Conservation (phyloP, 83 land plant genomes). For the Isoetes engelmannii region DNA sequence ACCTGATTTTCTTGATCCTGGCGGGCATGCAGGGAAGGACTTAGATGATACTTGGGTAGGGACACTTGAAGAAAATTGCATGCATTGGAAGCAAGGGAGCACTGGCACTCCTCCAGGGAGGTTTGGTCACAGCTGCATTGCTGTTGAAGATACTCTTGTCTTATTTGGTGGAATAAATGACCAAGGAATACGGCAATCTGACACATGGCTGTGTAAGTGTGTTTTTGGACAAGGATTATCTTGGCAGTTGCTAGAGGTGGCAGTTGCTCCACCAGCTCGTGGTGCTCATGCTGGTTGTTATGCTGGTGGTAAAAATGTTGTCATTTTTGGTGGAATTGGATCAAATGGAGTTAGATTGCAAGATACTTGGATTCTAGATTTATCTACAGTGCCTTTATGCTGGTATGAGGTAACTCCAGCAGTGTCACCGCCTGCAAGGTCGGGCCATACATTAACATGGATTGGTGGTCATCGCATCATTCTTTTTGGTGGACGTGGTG, state of each 20-base stretch:
- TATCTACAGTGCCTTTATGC: conserved; percentile 38
- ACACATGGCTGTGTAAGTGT: conserved; percentile 59
- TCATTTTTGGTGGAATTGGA: conserved; percentile 87
- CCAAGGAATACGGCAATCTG: conserved; percentile 72
- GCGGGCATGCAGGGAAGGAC: conserved; percentile 56
- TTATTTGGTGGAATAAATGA: conserved; percentile 94
- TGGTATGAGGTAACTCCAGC: conserved; percentile 55
- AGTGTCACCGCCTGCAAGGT: conserved; percentile 67
- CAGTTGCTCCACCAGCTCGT: conserved; percentile 63
- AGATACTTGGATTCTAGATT: conserved; percentile 90
- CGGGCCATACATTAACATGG: conserved; percentile 87
- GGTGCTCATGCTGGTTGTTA: conserved; percentile 94
- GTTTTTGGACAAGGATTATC: conserved; percentile 26
- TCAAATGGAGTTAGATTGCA: conserved; percentile 56
- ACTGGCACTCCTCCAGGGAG: conserved; percentile 73
- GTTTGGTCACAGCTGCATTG: conserved; percentile 79
- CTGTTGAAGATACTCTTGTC: conserved; percentile 54
- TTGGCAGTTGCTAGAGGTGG: conserved; percentile 68
- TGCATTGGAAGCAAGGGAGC: conserved; percentile 51
- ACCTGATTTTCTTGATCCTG: neutral
- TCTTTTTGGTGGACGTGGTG: conserved; percentile 88
- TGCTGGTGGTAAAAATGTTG: conserved; percentile 52
- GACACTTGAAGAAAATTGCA: conserved; percentile 37
- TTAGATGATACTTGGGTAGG: conserved; percentile 95
- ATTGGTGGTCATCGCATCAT: conserved; percentile 49